These are phyloP conservation scores for Glycyrrhiza uralensis DNA, from an alignment of 306 rosid genomes.

Conservation along the genomic window DNA sequence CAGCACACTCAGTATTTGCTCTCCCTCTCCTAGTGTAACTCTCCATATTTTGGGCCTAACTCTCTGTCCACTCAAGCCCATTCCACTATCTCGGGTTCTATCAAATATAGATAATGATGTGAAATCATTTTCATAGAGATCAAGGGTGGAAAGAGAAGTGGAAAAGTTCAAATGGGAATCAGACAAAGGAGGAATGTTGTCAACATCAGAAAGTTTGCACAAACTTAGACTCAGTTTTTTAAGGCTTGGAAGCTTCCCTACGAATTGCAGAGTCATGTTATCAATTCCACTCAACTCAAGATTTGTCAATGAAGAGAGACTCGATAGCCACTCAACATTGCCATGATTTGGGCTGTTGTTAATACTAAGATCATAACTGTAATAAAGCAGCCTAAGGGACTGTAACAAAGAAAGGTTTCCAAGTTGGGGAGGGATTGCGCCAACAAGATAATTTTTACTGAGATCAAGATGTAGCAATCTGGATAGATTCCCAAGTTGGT, in stretches of 20 bases:
- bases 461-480: neutral
- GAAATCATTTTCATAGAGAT: neutral
- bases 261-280: too few species aligned
- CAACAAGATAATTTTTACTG: neutral
- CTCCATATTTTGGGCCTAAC: too few species aligned
- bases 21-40: too few species aligned
- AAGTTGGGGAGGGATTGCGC: too few species aligned
- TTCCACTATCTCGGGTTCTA: too few species aligned
- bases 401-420: neutral
- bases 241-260: neutral
- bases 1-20: too few species aligned
- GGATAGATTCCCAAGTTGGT: neutral
- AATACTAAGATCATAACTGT: neutral
- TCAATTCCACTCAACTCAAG: neutral
- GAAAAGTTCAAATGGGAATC: neutral
- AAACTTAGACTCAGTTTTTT: neutral
- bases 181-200: neutral
- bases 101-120: too few species aligned
- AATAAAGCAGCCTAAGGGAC: too few species aligned
- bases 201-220: neutral
- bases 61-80: too few species aligned
- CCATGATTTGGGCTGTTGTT: too few species aligned
- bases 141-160: neutral
- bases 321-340: neutral
- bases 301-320: neutral